A percentile compares a stretch with the other conserved stretches of the same genome.
phyloP scores from a whole-genome alignment of 441 rosid species.

The Croton setiger region DNA sequence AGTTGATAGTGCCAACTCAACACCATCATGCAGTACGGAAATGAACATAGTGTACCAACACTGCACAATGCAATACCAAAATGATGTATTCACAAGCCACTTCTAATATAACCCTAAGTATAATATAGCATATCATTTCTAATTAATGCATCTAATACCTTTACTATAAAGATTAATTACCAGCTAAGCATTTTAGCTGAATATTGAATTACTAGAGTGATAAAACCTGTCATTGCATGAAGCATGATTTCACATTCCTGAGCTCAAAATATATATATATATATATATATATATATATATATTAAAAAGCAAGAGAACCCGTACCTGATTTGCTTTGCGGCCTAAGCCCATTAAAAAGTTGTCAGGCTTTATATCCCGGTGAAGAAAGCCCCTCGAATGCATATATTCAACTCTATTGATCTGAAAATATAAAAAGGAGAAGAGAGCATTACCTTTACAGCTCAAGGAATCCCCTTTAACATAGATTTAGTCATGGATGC shows the following conservation, averaged over 20 bases:
- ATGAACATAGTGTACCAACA: not conserved
- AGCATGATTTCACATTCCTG: not conserved
- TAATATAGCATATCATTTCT: not conserved
- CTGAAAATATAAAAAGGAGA: conserved; percentile 33
- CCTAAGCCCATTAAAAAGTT: conserved; percentile 98
- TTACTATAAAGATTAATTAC: not conserved
- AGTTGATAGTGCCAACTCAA: not conserved
- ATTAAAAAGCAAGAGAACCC: conserved; percentile 2
- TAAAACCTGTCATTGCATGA: not conserved
- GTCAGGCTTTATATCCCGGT: conserved; percentile 98
- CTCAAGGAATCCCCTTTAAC: not conserved
- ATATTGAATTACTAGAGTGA: not conserved
- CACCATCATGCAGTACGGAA: not conserved
- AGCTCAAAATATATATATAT: too few species aligned
- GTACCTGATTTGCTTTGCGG: conserved; percentile 97
- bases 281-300: too few species aligned
- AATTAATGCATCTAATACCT: too few species aligned
- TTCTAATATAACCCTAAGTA: not conserved
- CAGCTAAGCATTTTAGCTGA: not conserved
- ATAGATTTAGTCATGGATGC: conserved; percentile 21
- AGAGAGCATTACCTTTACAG: conserved; percentile 6
- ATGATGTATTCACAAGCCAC: not conserved
- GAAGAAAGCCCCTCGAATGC: conserved; percentile 99
- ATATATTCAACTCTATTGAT: conserved; percentile 96
- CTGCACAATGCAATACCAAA: not conserved